Percentiles rank a stretch among this genome's conserved stretches.
Conservation (phyloP, 2,329 filamentous ascomycete species). For the Coniochaeta sp. region DNA sequence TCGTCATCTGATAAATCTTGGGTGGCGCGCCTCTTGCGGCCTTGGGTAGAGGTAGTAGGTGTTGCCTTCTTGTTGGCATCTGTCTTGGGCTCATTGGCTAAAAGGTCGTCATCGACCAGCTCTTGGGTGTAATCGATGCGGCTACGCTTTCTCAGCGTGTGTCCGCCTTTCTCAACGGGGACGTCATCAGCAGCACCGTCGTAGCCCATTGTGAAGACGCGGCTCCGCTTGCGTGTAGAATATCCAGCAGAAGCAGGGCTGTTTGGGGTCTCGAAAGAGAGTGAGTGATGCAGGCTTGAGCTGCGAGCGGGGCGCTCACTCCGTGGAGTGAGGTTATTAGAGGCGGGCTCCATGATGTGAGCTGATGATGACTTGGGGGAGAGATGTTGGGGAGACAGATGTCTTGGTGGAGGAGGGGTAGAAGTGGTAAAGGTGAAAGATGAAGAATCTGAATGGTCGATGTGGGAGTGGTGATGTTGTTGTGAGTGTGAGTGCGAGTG, state of each 20-base stretch:
- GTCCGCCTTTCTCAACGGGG: constrained; percentile 46
- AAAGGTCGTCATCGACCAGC: constrained; percentile 34
- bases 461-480: no score
- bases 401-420: neutral
- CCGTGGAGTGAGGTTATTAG: neutral
- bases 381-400: neutral
- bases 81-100: constrained; percentile 13
- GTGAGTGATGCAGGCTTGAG: constrained; percentile 15
- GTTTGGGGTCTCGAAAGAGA: constrained; percentile 25
- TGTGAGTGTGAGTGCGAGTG: neutral
- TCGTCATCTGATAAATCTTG: constrained; percentile 22
- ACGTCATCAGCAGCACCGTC: constrained; percentile 29
- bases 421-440: neutral
- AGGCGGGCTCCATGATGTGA: neutral
- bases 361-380: neutral
- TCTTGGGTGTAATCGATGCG: constrained; percentile 52
- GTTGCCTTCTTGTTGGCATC: constrained; percentile 11
- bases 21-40: constrained; percentile 27
- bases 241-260: constrained; percentile 13
- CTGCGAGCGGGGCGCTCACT: neutral
- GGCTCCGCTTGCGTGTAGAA: constrained; percentile 32
- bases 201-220: constrained; percentile 31
- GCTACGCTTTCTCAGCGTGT: constrained; percentile 48
- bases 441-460: neutral
- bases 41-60: constrained; percentile 18